phyloP scores from a whole-genome alignment of 176 grass and related monocot genomes.

The Cenchrus americanus region DNA sequence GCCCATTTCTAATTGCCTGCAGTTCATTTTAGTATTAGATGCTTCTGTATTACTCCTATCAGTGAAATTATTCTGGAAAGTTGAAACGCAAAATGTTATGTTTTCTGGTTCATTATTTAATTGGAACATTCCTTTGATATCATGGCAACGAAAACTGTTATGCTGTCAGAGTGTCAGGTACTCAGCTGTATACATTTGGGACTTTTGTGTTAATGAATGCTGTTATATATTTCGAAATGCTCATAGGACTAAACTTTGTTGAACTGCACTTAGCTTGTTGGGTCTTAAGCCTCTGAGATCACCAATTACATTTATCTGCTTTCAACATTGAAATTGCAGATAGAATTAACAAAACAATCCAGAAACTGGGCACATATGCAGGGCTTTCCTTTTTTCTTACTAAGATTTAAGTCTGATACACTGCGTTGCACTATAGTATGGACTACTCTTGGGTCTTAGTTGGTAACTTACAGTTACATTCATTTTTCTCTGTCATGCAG shows the following conservation, averaged over 20 bases:
- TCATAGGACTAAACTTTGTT: slow-evolving; percentile 7
- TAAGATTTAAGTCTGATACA: slow-evolving; percentile 16
- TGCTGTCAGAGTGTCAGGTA: not conserved
- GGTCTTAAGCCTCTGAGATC: slow-evolving; percentile 17
- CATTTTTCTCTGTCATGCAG: slow-evolving; percentile 56
- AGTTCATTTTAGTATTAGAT: slow-evolving; percentile 29
- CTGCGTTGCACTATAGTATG: not conserved
- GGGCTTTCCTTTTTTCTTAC: slow-evolving; percentile 12
- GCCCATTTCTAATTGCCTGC: not conserved
- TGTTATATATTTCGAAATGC: slow-evolving; percentile 25
- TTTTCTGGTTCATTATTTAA: slow-evolving; percentile 17
- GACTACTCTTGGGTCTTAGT: slow-evolving; percentile 15
- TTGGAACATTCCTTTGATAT: slow-evolving; percentile 17
- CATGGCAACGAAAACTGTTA: not conserved
- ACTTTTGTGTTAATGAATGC: slow-evolving; percentile 9
- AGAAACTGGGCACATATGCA: slow-evolving; percentile 9
- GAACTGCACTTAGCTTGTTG: slow-evolving; percentile 22
- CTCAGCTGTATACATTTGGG: not conserved
- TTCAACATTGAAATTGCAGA: slow-evolving; percentile 16
- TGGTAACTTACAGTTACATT: slow-evolving; percentile 30
- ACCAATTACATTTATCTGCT: not conserved
- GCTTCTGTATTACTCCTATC: not conserved
- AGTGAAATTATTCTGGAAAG: slow-evolving; percentile 24
- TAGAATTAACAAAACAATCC: slow-evolving; percentile 32
- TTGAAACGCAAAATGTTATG: slow-evolving; percentile 7